Base-by-base conservation (phyloP, 2,329 filamentous ascomycete species). In the Sclerotinia minor region DNA sequence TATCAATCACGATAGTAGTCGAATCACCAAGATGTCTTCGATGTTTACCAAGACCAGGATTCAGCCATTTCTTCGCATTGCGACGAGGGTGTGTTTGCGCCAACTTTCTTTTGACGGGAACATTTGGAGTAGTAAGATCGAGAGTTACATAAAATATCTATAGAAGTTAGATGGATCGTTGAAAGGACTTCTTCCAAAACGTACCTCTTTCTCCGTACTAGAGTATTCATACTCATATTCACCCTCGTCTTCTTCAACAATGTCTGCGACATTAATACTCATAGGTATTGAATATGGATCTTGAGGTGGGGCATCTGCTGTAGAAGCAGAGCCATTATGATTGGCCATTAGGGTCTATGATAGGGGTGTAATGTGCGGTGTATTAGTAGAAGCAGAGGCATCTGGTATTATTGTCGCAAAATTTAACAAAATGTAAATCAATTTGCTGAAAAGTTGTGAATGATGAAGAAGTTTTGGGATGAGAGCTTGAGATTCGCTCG, bases 71-170 rank as follows among this genome's bases (percentile, higher is more conserved):
- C 64, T 68, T 72, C 69, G 74, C 59, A 68, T 69, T 64, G 58
- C 57, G 38, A 59, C 68, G 64, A 57, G 71, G 47, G 26, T 52
- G 44, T 63, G 65, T 63, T 57, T 70, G 65, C 60, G 65, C n/a
- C 49, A 67, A 52, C n/a, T 60, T 69, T 32, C 65, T 70, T 61
- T 70, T 71, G 38, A 70, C 67, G 21, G 72, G 70, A n/a, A 72
- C 61, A 50, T 73, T 71, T 41, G 75, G 73, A 7, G 68, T 84
- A 0, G 87, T 89, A 9, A 89, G 80, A 73, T 89, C 87, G 61
- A 89, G 77, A 1, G 87, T 87, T 9, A 89, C 76, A 71, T 89
- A 89, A 75, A 86, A 89, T 0, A 84, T 88, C 87, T 89, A 44
- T 5, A 29, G 3, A 49, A 13, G 55, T 72, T 41, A 73, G 67